Conservation (phyloP, 768 basidiomycete species). For the Candolleomyces eurysporus region DNA sequence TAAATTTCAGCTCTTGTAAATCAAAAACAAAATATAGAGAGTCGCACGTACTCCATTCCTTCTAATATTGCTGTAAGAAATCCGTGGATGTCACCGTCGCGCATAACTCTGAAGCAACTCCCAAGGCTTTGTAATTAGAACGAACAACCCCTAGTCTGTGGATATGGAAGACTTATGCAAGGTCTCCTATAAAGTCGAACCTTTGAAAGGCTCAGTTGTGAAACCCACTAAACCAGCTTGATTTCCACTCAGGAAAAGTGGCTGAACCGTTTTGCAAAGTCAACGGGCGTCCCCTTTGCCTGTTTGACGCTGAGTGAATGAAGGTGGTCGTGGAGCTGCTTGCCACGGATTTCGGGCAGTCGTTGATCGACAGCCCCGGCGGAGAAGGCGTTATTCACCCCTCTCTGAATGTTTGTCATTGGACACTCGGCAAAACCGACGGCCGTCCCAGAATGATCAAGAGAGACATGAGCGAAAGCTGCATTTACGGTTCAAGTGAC, state of each 20-base stretch:
- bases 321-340: slow-evolving; percentile 29
- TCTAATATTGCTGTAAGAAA: slow-evolving; percentile 18
- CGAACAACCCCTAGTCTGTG: no score
- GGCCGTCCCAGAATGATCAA: slow-evolving; percentile 40
- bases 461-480: neutral
- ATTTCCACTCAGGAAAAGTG: no score
- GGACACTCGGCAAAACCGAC: slow-evolving; percentile 28
- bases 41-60: slow-evolving; percentile 18
- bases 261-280: no score
- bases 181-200: no score
- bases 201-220: no score
- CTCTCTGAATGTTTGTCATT: slow-evolving; percentile 26
- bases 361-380: slow-evolving; percentile 34
- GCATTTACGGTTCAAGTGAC: neutral
- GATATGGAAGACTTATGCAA: no score
- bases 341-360: slow-evolving; percentile 25
- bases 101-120: no score
- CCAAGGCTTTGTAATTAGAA: slow-evolving; percentile 27
- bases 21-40: neutral
- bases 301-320: slow-evolving; percentile 32
- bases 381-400: slow-evolving; percentile 41
- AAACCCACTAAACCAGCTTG: no score
- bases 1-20: no score
- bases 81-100: slow-evolving; percentile 24
- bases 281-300: no score